phyloP scores from a whole-genome alignment of 1,139 yeast species.

The Nematodospora anomalae region DNA sequence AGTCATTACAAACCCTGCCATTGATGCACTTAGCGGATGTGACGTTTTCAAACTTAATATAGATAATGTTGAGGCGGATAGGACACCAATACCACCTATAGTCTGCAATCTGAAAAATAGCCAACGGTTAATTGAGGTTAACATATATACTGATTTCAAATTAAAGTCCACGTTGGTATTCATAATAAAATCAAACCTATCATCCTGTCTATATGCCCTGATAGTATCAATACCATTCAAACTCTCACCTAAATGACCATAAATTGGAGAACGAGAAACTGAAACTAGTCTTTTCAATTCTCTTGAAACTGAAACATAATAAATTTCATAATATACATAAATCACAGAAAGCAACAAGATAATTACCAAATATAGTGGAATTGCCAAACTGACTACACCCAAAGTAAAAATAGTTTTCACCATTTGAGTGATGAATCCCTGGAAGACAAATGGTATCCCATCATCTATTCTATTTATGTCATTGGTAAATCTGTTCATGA shows the following conservation, averaged over 20 bases:
- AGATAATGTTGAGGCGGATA: constrained; percentile 26
- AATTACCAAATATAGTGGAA: constrained; percentile 21
- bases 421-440: constrained; percentile 37
- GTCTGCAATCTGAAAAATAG: constrained; percentile 32
- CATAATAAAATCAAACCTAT: constrained; percentile 55
- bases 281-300: constrained; percentile 34
- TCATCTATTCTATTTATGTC: constrained; percentile 30
- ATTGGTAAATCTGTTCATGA: constrained; percentile 34
- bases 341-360: constrained; percentile 25
- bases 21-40: constrained; percentile 25
- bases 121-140: constrained; percentile 40
- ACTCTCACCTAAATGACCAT: constrained; percentile 64
- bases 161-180: constrained; percentile 63
- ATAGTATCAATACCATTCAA: constrained; percentile 61
- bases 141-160: constrained; percentile 56
- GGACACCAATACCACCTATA: constrained; percentile 29
- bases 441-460: constrained; percentile 27
- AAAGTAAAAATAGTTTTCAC: constrained; percentile 50
- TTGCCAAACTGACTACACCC: constrained; percentile 41
- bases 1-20: constrained; percentile 39
- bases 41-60: constrained; percentile 21
- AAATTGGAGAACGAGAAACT: constrained; percentile 52
- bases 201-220: constrained; percentile 53
- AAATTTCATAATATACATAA: constrained; percentile 27
- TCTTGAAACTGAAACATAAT: constrained; percentile 33